Percentiles rank a stretch among this genome's conserved stretches.
phyloP scores from a whole-genome alignment of 495 filamentous ascomycete species.

The Aspergillus cavernicola region DNA sequence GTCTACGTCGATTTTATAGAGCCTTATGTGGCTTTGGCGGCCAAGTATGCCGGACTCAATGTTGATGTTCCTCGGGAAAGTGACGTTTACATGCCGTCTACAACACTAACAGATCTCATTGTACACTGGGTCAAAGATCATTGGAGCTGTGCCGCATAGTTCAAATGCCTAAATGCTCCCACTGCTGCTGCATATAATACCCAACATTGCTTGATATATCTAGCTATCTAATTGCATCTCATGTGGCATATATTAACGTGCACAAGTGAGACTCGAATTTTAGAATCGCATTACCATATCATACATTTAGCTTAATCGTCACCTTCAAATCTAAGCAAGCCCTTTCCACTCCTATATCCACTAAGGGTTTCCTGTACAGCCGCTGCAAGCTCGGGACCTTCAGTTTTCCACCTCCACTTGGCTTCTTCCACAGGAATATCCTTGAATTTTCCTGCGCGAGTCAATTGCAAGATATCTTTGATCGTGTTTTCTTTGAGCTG shows the following conservation, averaged over 20 bases:
- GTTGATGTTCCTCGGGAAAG: conserved; percentile 54
- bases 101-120: conserved; percentile 70
- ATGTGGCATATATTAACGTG: not conserved
- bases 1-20: conserved; percentile 92
- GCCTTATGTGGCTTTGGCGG: conserved; percentile 67
- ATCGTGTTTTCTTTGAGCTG: conserved; percentile 73
- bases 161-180: not conserved
- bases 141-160: conserved; percentile 52
- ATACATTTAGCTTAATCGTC: conserved; percentile 29
- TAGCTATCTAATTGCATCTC: not conserved
- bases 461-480: conserved; percentile 72
- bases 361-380: conserved; percentile 73
- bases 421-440: conserved; percentile 77
- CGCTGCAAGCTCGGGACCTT: conserved; percentile 54
- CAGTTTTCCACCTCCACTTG: conserved; percentile 75
- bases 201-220: not conserved
- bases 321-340: conserved; percentile 75
- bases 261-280: not conserved
- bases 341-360: conserved; percentile 81
- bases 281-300: not conserved
- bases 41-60: conserved; percentile 62
- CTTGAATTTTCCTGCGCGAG: conserved; percentile 69
- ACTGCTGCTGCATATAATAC: not conserved
- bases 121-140: conserved; percentile 72
- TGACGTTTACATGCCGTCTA: conserved; percentile 58